phyloP scores from a whole-genome alignment of 208 protist species.

The Crithidia expoeki region DNA sequence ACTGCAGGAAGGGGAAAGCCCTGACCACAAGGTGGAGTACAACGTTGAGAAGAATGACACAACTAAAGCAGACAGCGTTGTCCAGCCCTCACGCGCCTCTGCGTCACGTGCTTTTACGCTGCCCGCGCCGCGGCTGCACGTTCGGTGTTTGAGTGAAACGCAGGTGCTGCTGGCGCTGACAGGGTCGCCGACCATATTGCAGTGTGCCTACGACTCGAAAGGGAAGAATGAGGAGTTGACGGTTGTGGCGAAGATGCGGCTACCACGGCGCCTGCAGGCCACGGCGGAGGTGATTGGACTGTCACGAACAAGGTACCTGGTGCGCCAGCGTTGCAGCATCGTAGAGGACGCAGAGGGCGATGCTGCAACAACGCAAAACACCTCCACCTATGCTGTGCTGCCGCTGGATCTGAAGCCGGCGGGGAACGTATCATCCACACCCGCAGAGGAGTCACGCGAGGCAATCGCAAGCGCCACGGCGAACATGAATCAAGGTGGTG shows the following conservation, averaged over 20 bases:
- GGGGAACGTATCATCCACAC: background rate
- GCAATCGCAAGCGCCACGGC: background rate
- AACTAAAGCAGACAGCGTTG: background rate
- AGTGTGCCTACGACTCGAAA: conserved; percentile 35
- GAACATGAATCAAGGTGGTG: background rate
- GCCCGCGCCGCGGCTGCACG: conserved; percentile 12
- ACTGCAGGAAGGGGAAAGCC: background rate
- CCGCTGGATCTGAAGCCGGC: conserved; percentile 33
- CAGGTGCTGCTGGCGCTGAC: conserved; percentile 41
- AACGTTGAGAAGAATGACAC: background rate
- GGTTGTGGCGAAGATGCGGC: conserved; percentile 29
- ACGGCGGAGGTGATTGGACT: conserved; percentile 26
- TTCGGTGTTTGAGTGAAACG: conserved; percentile 22
- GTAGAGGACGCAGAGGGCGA: background rate
- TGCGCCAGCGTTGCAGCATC: conserved; percentile 6
- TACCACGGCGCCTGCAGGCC: conserved; percentile 17
- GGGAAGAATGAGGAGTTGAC: conserved; percentile 6
- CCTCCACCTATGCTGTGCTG: conserved; percentile 18
- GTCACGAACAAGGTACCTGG: conserved; percentile 8
- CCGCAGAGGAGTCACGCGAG: background rate
- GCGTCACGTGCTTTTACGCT: background rate
- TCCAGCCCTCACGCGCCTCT: background rate
- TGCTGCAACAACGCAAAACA: background rate
- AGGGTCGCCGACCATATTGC: conserved; percentile 29
- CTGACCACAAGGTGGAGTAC: background rate